Evolutionary conservation across 1,139 yeast genomes (phyloP).

Genomic region (Meyerozyma smithsonii): DNA sequence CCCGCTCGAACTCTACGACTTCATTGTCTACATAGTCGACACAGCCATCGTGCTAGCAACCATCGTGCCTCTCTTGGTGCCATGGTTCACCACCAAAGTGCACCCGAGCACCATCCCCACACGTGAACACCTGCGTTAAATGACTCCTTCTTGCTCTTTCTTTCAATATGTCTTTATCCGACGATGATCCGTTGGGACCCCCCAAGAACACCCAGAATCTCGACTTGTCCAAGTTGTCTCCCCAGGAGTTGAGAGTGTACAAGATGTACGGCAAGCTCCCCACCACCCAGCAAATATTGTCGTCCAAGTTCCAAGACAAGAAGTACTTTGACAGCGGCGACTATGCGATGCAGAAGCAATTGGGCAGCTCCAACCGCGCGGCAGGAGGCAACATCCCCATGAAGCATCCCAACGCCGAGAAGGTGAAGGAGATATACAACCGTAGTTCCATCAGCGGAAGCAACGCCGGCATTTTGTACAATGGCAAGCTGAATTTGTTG

Average conservation of each 20-base stretch:
- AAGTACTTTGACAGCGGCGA: constrained; percentile 97
- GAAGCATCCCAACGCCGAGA: constrained; percentile 47
- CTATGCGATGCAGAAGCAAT: constrained; percentile 80
- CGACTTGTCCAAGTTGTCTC: constrained; percentile 55
- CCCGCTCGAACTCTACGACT: constrained; percentile 36
- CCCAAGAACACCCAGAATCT: constrained; percentile 43
- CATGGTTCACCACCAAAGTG: background rate
- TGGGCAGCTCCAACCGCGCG: constrained; percentile 22
- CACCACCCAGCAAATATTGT: constrained; percentile 73
- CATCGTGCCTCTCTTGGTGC: constrained; percentile 10
- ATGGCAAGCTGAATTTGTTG: constrained; percentile 44
- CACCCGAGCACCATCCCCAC: constrained; percentile 2
- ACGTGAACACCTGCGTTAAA: background rate
- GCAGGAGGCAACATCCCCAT: constrained; percentile 33
- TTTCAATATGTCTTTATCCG: constrained; percentile 12
- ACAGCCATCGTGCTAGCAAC: constrained; percentile 14
- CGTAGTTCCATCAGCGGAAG: constrained; percentile 43
- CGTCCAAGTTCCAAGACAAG: constrained; percentile 79
- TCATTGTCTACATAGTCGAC: constrained; percentile 29
- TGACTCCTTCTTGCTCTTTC: background rate
- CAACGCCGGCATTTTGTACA: constrained; percentile 41
- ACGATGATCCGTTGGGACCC: constrained; percentile 47
- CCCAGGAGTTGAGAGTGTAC: constrained; percentile 67
- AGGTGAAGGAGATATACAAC: constrained; percentile 44
- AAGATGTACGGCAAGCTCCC: constrained; percentile 88